Conservation (phyloP, 2,329 filamentous ascomycete genomes). For the Colletotrichum scovillei region DNA sequence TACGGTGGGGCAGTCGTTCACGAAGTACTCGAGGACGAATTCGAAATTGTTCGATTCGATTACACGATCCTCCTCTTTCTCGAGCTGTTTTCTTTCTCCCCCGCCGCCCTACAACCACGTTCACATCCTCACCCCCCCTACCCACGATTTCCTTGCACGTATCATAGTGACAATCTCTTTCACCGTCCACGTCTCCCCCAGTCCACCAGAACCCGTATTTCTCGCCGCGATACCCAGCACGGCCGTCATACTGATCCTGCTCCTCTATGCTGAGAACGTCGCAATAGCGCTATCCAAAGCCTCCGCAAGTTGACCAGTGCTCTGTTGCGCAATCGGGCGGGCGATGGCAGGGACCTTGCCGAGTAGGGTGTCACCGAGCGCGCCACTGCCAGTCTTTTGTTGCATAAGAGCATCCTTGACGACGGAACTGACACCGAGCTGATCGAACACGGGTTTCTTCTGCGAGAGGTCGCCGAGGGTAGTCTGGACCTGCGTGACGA, state of each 20-base stretch:
- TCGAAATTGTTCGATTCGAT: slow-evolving; percentile 23
- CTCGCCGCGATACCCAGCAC: slow-evolving; percentile 20
- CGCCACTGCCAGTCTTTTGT: slow-evolving; percentile 20
- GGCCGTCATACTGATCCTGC: not conserved
- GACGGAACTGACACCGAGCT: slow-evolving; percentile 26
- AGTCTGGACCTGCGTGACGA: slow-evolving; percentile 18
- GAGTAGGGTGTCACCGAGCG: slow-evolving; percentile 16
- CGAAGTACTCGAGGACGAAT: slow-evolving; percentile 8
- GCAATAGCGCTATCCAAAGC: slow-evolving; percentile 27
- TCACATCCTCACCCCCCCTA: not conserved
- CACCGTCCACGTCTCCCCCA: not conserved
- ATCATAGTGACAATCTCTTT: not conserved
- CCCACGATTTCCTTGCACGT: not conserved
- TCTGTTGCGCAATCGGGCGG: slow-evolving; percentile 31
- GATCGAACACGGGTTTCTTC: slow-evolving; percentile 33
- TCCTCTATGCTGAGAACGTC: slow-evolving; percentile 6
- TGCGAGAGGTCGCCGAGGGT: slow-evolving; percentile 25
- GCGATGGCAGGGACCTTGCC: slow-evolving; percentile 27
- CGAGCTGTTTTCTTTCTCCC: not conserved
- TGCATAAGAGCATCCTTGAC: slow-evolving; percentile 14
- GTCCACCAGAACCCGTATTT: not conserved
- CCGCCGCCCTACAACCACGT: not conserved
- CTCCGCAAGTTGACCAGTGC: slow-evolving; percentile 20
- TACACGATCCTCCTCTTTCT: not conserved
- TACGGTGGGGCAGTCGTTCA: not conserved